Evolutionary conservation across 179 eudicot genomes (phyloP).

Genomic region (Pouteria campechiana): DNA sequence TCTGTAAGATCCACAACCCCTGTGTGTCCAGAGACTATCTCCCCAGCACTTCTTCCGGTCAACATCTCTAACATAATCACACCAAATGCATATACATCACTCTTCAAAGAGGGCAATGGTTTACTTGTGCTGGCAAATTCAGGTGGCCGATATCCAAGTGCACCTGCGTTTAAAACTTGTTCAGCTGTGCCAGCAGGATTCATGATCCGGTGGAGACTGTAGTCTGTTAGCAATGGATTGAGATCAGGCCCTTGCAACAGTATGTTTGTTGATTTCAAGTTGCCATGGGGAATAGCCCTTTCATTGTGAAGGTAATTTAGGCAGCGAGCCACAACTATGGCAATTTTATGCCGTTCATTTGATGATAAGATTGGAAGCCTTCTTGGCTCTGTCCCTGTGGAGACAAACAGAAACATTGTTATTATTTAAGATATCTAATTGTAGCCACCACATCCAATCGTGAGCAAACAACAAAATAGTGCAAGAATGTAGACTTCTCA

Average conservation of each 20-base stretch:
- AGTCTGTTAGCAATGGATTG: slow-evolving; percentile 39
- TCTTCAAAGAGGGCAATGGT: slow-evolving; percentile 57
- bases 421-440: no score
- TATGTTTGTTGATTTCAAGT: slow-evolving; percentile 69
- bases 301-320: slow-evolving; percentile 59
- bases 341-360: slow-evolving; percentile 26
- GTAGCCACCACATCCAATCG: no score
- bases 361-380: slow-evolving; percentile 25
- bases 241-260: slow-evolving; percentile 21
- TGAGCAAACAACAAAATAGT: no score
- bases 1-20: slow-evolving; percentile 56
- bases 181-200: slow-evolving; percentile 59
- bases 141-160: slow-evolving; percentile 66
- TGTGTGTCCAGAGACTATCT: slow-evolving; percentile 27
- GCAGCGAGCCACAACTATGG: slow-evolving; percentile 44
- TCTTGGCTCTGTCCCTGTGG: slow-evolving; percentile 27
- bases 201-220: slow-evolving; percentile 59
- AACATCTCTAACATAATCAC: slow-evolving; percentile 55
- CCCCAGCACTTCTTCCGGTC: slow-evolving; percentile 44
- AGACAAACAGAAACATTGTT: not conserved
- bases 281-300: slow-evolving; percentile 61
- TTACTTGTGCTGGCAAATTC: slow-evolving; percentile 51
- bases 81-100: slow-evolving; percentile 68
- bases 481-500: no score
- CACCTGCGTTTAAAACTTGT: slow-evolving; percentile 53